Percentiles rank a stretch among this genome's conserved stretches.
phyloP scores from a whole-genome alignment of 805 yeast species.

The Zygoascus flipseniorum region DNA sequence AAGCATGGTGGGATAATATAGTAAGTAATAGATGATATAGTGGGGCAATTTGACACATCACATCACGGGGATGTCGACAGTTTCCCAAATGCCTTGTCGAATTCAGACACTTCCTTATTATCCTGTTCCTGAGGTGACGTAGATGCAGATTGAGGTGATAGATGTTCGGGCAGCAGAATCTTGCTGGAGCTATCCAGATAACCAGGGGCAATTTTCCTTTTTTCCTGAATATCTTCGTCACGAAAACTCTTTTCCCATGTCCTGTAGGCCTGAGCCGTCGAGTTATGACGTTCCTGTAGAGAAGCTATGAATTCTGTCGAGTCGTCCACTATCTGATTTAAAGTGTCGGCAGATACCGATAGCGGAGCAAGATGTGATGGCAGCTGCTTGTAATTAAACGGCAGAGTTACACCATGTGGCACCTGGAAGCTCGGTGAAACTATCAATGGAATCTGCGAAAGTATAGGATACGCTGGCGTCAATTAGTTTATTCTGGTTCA shows the following conservation, averaged over 20 bases:
- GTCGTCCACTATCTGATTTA: slow-evolving; percentile 28
- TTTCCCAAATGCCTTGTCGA: slow-evolving; percentile 22
- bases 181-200: slow-evolving; percentile 28
- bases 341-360: slow-evolving; percentile 23
- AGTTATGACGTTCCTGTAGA: slow-evolving; percentile 21
- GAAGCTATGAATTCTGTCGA: slow-evolving; percentile 25
- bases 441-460: slow-evolving; percentile 48
- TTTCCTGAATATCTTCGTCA: slow-evolving; percentile 17
- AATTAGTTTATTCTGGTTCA: neutral
- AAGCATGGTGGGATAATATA: slow-evolving; percentile 70
- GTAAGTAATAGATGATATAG: neutral
- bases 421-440: slow-evolving; percentile 44
- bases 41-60: neutral
- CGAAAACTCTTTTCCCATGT: slow-evolving; percentile 27
- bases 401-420: slow-evolving; percentile 48
- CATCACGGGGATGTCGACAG: slow-evolving; percentile 5
- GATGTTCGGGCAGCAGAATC: slow-evolving; percentile 13
- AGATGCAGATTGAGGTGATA: neutral
- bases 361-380: slow-evolving; percentile 30
- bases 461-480: slow-evolving; percentile 36
- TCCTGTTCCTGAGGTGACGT: neutral
- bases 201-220: slow-evolving; percentile 35
- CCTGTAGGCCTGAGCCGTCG: slow-evolving; percentile 21
- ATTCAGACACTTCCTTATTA: slow-evolving; percentile 8
- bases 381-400: slow-evolving; percentile 37